These are phyloP conservation scores for Quercus lobata DNA, from an alignment of 331 rosid species.

Conservation along the genomic window DNA sequence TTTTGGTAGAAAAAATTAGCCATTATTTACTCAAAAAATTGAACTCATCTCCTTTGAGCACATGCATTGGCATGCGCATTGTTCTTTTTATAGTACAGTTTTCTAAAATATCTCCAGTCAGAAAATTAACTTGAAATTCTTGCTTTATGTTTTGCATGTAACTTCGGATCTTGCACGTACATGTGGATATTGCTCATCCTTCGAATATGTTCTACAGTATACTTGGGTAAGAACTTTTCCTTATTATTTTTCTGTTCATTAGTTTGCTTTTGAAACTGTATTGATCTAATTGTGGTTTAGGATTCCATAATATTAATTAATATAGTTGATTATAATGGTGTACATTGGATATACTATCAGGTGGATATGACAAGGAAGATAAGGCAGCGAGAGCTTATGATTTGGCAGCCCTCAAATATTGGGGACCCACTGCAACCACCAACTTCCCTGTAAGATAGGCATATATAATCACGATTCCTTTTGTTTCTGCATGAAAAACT, in stretches of 20 bases:
- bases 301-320: background rate
- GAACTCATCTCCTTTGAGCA: background rate
- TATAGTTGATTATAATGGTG: background rate
- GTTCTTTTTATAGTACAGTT: background rate
- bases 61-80: slow-evolving; percentile 3
- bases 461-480: background rate
- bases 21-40: background rate
- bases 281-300: background rate
- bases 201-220: slow-evolving; percentile 58
- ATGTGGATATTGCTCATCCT: slow-evolving; percentile 32
- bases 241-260: background rate
- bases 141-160: slow-evolving; percentile 53
- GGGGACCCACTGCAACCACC: slow-evolving; percentile 96
- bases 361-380: slow-evolving; percentile 99
- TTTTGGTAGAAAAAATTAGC: background rate
- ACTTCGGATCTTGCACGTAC: slow-evolving; percentile 35
- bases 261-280: background rate
- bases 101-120: slow-evolving; percentile 10
- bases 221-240: slow-evolving; percentile 63
- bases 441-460: slow-evolving; percentile 70
- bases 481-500: slow-evolving; percentile 4
- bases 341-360: slow-evolving; percentile 35
- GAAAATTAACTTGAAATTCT: slow-evolving; percentile 34
- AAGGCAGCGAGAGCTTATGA: slow-evolving; percentile 98
- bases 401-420: slow-evolving; percentile 95